These are phyloP conservation scores for Cyberlindnera galapagoensis DNA, from an alignment of 805 yeast species.

Conservation along the genomic window DNA sequence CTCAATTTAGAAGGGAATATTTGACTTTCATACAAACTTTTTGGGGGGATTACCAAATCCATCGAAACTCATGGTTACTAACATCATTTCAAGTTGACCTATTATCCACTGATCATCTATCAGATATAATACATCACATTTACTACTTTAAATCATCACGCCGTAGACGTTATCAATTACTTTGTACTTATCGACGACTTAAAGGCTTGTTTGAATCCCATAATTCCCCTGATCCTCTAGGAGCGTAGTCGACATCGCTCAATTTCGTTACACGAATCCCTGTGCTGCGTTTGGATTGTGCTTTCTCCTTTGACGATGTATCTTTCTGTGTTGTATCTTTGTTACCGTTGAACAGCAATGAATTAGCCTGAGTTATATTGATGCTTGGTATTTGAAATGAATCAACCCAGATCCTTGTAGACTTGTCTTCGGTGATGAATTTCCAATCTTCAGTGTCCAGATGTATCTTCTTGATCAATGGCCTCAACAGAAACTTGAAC, in stretches of 20 bases:
- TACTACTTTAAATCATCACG: no score
- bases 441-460: conserved; percentile 41
- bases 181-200: no score
- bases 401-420: conserved; percentile 45
- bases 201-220: no score
- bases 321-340: neutral
- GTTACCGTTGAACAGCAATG: conserved; percentile 9
- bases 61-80: no score
- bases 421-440: conserved; percentile 54
- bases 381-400: conserved; percentile 48
- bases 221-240: conserved; percentile 53
- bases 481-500: conserved; percentile 46
- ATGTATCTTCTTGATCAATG: conserved; percentile 50
- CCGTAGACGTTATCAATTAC: no score
- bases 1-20: no score
- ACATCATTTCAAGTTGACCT: no score
- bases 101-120: no score
- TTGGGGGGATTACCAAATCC: no score
- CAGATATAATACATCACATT: no score
- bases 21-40: no score
- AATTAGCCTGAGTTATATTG: conserved; percentile 45
- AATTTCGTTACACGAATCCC: conserved; percentile 35
- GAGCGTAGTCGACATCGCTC: conserved; percentile 46
- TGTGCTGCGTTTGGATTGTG: neutral
- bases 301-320: neutral